phyloP scores from a whole-genome alignment of 164 flowering plant genomes.

The Aristolochia contorta region DNA sequence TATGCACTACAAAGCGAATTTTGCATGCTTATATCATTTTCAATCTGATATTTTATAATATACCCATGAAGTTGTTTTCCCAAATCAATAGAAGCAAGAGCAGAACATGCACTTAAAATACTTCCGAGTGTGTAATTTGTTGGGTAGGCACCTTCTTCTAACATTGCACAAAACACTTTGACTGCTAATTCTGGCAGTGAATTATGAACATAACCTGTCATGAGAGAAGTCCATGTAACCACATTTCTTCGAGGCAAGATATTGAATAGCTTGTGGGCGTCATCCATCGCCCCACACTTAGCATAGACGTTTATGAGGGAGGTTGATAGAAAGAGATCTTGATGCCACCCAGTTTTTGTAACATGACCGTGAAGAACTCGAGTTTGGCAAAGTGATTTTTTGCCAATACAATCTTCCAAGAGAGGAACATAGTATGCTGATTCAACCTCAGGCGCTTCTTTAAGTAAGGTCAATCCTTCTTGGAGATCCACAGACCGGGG shows the following conservation, averaged over 20 bases:
- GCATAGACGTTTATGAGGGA: conserved; percentile 60
- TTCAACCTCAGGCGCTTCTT: conserved; percentile 26
- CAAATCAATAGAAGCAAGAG: conserved; percentile 24
- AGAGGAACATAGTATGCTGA: conserved; percentile 48
- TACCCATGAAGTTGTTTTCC: conserved; percentile 69
- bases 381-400: conserved; percentile 30
- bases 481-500: conserved; percentile 26
- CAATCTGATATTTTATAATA: conserved; percentile 44
- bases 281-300: conserved; percentile 56
- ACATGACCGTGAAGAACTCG: conserved; percentile 53
- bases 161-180: conserved; percentile 42
- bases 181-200: conserved; percentile 45
- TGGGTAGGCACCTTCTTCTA: conserved; percentile 59
- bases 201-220: conserved; percentile 64
- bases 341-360: conserved; percentile 44
- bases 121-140: conserved; percentile 55
- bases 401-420: conserved; percentile 48
- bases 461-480: conserved; percentile 34
- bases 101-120: conserved; percentile 55
- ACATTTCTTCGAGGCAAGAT: conserved; percentile 44
- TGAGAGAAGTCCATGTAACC: conserved; percentile 65
- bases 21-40: conserved; percentile 45
- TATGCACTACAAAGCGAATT: conserved; percentile 67
- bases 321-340: conserved; percentile 42
- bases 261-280: conserved; percentile 51